Percentiles rank a stretch among this genome's conserved stretches.
phyloP scores from a whole-genome alignment of 164 flowering plant species.

The Warburgia ugandensis region DNA sequence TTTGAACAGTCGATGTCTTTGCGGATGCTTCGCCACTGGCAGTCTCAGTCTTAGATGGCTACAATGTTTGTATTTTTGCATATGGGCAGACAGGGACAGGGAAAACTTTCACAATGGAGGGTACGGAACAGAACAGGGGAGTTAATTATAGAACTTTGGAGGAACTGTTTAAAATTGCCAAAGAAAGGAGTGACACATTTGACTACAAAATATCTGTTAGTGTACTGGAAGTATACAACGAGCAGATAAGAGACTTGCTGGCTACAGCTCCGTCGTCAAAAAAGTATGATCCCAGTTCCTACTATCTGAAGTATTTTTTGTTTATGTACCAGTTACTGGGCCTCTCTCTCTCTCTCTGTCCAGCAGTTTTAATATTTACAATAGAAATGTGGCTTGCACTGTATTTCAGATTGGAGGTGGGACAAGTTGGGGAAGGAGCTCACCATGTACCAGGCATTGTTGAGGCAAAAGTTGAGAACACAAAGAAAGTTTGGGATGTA shows the following conservation, averaged over 20 bases:
- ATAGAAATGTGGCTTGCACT: not conserved
- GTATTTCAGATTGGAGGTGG: slow-evolving; percentile 64
- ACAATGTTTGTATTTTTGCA: slow-evolving; percentile 92
- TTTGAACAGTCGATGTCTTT: slow-evolving; percentile 62
- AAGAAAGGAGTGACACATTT: slow-evolving; percentile 53
- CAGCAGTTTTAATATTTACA: not conserved
- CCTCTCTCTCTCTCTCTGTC: not conserved
- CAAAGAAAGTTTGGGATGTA: slow-evolving; percentile 69
- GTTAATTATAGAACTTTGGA: slow-evolving; percentile 83
- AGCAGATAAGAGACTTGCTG: slow-evolving; percentile 80
- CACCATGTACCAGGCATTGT: slow-evolving; percentile 84
- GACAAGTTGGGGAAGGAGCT: slow-evolving; percentile 74
- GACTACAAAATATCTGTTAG: slow-evolving; percentile 66
- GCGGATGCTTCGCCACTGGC: slow-evolving; percentile 85
- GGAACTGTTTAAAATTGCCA: slow-evolving; percentile 49
- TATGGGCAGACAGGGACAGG: slow-evolving; percentile 97
- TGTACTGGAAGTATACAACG: slow-evolving; percentile 91
- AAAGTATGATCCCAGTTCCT: slow-evolving; percentile 28
- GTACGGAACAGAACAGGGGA: slow-evolving; percentile 66
- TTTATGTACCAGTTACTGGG: not conserved
- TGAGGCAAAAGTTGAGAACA: slow-evolving; percentile 68
- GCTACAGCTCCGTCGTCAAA: slow-evolving; percentile 59
- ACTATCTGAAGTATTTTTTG: not conserved
- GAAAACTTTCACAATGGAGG: slow-evolving; percentile 95
- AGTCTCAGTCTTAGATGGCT: slow-evolving; percentile 79